Evolutionary conservation across 2,329 filamentous ascomycete genomes (phyloP).

Genomic region (Eutypella sp.): DNA sequence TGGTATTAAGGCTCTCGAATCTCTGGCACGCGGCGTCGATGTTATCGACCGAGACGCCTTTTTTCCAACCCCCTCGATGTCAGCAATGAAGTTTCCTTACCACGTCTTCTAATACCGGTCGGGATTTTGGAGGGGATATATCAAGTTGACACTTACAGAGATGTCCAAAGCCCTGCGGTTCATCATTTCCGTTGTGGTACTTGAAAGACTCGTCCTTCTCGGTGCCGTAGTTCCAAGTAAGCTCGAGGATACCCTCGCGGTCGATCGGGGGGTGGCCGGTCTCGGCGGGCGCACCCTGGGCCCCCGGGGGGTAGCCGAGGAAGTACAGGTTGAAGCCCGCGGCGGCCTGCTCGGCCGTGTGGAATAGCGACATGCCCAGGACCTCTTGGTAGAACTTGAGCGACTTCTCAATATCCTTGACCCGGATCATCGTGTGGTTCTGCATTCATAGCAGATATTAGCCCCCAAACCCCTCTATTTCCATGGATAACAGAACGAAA

Average conservation of each 20-base stretch:
- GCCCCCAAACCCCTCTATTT: neutral
- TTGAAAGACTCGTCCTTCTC: constrained; percentile 80
- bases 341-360: constrained; percentile 63
- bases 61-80: neutral
- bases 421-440: constrained; percentile 92
- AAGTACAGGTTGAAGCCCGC: constrained; percentile 89
- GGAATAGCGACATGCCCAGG: constrained; percentile 80
- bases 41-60: constrained; percentile 77
- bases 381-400: constrained; percentile 79
- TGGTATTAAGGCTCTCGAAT: constrained; percentile 75
- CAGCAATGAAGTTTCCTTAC: constrained; percentile 1
- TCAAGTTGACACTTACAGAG: constrained; percentile 82
- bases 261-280: constrained; percentile 55
- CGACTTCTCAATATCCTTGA: constrained; percentile 74
- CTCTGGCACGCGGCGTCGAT: constrained; percentile 81
- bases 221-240: constrained; percentile 80
- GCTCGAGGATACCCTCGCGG: constrained; percentile 79
- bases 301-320: constrained; percentile 68
- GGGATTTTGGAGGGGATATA: neutral
- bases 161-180: constrained; percentile 92
- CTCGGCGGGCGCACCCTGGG: constrained; percentile 47
- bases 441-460: constrained; percentile 24
- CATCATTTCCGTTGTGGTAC: constrained; percentile 88
- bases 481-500: neutral
- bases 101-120: neutral